Percentiles rank a stretch among this genome's conserved stretches.
phyloP scores from a whole-genome alignment of 306 rosid genomes.

The Echinosophora koreensis region DNA sequence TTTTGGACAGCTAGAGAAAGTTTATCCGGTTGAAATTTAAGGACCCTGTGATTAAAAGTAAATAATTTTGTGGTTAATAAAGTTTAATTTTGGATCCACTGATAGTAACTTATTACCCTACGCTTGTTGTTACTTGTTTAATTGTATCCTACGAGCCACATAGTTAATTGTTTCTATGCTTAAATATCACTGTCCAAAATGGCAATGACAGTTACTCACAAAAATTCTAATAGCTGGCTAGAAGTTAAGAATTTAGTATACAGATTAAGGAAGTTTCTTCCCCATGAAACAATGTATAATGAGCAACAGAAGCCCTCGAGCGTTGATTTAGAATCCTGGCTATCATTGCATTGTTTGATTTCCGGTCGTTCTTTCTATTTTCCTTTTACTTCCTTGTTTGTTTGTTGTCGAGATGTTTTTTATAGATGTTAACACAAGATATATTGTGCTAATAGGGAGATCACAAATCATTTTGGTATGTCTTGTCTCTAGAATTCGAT shows the following conservation, averaged over 20 bases:
- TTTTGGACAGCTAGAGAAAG: neutral
- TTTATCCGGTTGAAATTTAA: neutral
- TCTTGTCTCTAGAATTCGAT: conserved; percentile 39
- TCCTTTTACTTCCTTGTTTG: conserved; percentile 62
- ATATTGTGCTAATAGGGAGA: conserved; percentile 46
- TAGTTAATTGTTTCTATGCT: conserved; percentile 43
- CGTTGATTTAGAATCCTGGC: conserved; percentile 53
- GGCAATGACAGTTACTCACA: conserved; percentile 40
- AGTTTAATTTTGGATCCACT: conserved; percentile 52
- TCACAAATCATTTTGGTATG: conserved; percentile 36
- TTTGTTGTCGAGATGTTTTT: conserved; percentile 63
- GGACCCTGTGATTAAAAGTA: neutral
- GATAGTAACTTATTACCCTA: conserved; percentile 17
- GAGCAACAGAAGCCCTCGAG: conserved; percentile 35
- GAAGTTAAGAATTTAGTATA: conserved; percentile 28
- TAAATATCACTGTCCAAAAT: conserved; percentile 37
- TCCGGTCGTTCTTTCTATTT: conserved; percentile 56
- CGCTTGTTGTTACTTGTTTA: conserved; percentile 42
- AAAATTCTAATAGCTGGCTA: conserved; percentile 17
- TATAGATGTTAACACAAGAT: conserved; percentile 47
- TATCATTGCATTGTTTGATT: conserved; percentile 64
- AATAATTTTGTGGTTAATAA: conserved; percentile 29
- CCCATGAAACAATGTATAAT: conserved; percentile 46
- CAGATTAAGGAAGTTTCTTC: conserved; percentile 53
- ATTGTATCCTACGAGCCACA: conserved; percentile 36